These are phyloP conservation scores for Chytriomyces sp. DNA, from an alignment of 192 early-diverging fungal genomes.

Conservation along the genomic window DNA sequence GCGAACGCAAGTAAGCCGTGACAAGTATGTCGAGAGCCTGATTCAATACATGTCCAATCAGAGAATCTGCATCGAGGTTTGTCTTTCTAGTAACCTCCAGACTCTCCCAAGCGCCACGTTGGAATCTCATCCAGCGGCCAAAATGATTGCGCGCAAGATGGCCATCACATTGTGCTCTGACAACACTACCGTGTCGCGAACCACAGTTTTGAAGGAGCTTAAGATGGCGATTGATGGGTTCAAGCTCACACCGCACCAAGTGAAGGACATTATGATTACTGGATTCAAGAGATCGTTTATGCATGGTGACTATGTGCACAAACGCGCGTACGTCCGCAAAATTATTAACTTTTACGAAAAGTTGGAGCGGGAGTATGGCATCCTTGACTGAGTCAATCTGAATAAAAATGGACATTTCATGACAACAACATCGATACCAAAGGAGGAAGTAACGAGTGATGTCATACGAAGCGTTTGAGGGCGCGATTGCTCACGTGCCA, in stretches of 20 bases:
- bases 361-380: constrained; percentile 21
- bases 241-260: constrained; percentile 18
- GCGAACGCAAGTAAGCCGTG: not conserved
- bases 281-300: constrained; percentile 33
- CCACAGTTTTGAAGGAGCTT: constrained; percentile 17
- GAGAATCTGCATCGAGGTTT: constrained; percentile 31
- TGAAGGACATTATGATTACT: constrained; percentile 28
- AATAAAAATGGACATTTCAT: not conserved
- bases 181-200: constrained; percentile 24
- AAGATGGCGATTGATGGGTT: constrained; percentile 25
- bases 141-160: constrained; percentile 27
- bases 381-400: not conserved
- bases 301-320: constrained; percentile 11
- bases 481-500: not conserved
- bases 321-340: constrained; percentile 11
- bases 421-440: too few relatives aligned
- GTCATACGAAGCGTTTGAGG: not conserved
- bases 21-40: not conserved
- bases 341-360: constrained; percentile 23
- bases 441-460: not conserved
- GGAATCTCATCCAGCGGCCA: not conserved
- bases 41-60: constrained; percentile 12
- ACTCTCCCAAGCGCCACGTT: constrained; percentile 14
- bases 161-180: constrained; percentile 26
- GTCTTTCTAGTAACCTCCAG: constrained; percentile 22